These are phyloP conservation scores for Hevea brasiliensis DNA, from an alignment of 345 rosid genomes.

Conservation along the genomic window DNA sequence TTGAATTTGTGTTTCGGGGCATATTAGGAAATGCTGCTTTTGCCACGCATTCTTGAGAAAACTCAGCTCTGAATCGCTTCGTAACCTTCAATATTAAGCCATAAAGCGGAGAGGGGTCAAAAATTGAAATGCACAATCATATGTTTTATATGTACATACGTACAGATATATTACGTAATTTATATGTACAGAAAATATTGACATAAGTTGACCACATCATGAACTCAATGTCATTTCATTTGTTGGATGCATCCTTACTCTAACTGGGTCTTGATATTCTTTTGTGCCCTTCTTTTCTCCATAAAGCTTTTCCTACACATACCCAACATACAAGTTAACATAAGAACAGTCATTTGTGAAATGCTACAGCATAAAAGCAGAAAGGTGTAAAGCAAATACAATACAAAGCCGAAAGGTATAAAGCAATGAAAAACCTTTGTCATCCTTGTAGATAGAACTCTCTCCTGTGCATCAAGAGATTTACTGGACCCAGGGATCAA, in stretches of 20 bases:
- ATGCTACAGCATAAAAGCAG: neutral
- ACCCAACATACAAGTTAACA: neutral
- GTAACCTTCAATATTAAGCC: constrained; percentile 42
- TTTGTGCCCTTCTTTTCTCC: constrained; percentile 39
- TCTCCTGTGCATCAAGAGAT: constrained; percentile 44
- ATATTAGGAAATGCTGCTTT: constrained; percentile 43
- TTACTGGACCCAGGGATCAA: constrained; percentile 36
- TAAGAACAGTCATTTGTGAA: neutral
- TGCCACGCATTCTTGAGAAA: constrained; percentile 37
- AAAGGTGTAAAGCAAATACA: constrained; percentile 3
- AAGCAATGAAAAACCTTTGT: constrained; percentile 39
- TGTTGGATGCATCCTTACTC: constrained; percentile 30
- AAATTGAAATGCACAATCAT: constrained; percentile 4
- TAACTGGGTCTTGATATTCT: constrained; percentile 32
- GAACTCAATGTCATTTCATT: constrained; percentile 52
- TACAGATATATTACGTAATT: neutral
- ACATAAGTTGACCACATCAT: constrained; percentile 6
- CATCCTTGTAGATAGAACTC: constrained; percentile 40
- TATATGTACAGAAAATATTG: neutral
- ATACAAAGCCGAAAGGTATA: neutral
- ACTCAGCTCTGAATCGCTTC: constrained; percentile 38
- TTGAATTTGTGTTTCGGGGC: constrained; percentile 33
- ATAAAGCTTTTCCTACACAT: constrained; percentile 43
- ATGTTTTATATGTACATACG: neutral
- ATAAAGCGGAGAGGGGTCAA: constrained; percentile 17